phyloP scores from a whole-genome alignment of 2,329 filamentous ascomycete species.

The Pezicula rhizophila region DNA sequence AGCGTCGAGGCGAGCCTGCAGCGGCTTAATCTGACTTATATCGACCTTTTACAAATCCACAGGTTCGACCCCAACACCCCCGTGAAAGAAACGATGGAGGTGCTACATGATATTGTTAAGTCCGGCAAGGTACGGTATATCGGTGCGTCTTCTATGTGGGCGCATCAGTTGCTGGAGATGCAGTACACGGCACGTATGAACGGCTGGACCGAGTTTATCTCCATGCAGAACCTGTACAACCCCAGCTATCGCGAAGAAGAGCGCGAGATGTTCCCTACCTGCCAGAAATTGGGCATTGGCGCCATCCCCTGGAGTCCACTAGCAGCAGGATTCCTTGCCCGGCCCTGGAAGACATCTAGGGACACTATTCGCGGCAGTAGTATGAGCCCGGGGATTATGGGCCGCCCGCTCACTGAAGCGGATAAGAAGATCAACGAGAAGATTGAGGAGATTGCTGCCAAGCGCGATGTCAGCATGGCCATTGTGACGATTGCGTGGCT shows the following conservation, averaged over 20 bases:
- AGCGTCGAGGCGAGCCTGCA: constrained; percentile 54
- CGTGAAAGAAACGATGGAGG: constrained; percentile 55
- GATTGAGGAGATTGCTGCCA: constrained; percentile 50
- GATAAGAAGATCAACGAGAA: constrained; percentile 47
- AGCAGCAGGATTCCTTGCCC: constrained; percentile 27
- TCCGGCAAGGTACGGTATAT: constrained; percentile 52
- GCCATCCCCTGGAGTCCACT: constrained; percentile 34
- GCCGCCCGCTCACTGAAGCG: constrained; percentile 31
- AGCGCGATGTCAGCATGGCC: constrained; percentile 51
- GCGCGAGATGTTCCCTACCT: constrained; percentile 36
- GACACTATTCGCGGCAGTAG: constrained; percentile 21
- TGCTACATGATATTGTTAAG: constrained; percentile 51
- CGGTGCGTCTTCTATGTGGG: constrained; percentile 42
- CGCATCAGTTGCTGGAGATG: constrained; percentile 42
- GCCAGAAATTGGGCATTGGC: constrained; percentile 36
- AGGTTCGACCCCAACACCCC: constrained; percentile 46
- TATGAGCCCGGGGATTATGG: constrained; percentile 9
- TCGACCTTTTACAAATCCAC: constrained; percentile 57
- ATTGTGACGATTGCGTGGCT: constrained; percentile 52
- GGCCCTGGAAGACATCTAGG: constrained; percentile 17
- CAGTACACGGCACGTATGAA: constrained; percentile 46
- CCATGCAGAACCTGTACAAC: constrained; percentile 52
- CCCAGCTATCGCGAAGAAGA: constrained; percentile 53
- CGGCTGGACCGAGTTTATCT: constrained; percentile 50
- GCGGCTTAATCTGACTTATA: constrained; percentile 49